Percentiles rank a stretch among this genome's conserved stretches.
These are phyloP conservation scores for Tricholoma matsutake DNA, from an alignment of 768 basidiomycete species.

Conservation along the genomic window DNA sequence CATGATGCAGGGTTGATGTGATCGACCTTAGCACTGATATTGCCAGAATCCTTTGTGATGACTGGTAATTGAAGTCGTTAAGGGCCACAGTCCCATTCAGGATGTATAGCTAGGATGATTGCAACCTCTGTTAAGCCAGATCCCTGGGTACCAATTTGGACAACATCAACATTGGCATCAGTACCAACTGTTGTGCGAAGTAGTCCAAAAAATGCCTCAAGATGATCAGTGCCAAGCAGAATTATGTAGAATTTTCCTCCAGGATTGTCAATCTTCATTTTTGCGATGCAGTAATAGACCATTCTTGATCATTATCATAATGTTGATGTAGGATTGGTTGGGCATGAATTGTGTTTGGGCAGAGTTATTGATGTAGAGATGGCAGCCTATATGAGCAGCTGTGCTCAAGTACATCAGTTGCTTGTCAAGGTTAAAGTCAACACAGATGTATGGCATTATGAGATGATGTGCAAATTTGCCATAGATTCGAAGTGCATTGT, in stretches of 20 bases:
- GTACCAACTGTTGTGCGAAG: conserved; percentile 33
- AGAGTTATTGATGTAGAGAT: not conserved
- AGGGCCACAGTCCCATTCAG: conserved; percentile 36
- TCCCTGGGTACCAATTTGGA: conserved; percentile 24
- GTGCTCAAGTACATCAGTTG: conserved; percentile 33
- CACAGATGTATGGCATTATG: conserved; percentile 27
- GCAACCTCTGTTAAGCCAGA: conserved; percentile 29
- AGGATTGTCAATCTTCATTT: conserved; percentile 32
- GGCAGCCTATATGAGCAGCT: conserved; percentile 27
- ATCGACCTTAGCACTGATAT: conserved; percentile 23
- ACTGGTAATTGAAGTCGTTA: conserved; percentile 30
- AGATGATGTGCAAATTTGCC: conserved; percentile 22
- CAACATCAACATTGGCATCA: conserved; percentile 26
- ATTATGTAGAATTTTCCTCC: conserved; percentile 30
- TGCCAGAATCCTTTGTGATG: no score
- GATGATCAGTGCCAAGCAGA: conserved; percentile 35
- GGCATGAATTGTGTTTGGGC: not conserved
- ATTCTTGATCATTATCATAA: conserved; percentile 39
- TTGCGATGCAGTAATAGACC: conserved; percentile 35
- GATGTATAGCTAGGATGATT: conserved; percentile 34
- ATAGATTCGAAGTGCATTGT: conserved; percentile 19
- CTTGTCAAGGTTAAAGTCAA: conserved; percentile 26
- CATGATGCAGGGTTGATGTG: conserved; percentile 36
- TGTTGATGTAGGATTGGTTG: conserved; percentile 25
- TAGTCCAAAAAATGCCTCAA: conserved; percentile 34